Evolutionary conservation across 495 filamentous ascomycete genomes (phyloP).

Genomic region (Collariella sp.): DNA sequence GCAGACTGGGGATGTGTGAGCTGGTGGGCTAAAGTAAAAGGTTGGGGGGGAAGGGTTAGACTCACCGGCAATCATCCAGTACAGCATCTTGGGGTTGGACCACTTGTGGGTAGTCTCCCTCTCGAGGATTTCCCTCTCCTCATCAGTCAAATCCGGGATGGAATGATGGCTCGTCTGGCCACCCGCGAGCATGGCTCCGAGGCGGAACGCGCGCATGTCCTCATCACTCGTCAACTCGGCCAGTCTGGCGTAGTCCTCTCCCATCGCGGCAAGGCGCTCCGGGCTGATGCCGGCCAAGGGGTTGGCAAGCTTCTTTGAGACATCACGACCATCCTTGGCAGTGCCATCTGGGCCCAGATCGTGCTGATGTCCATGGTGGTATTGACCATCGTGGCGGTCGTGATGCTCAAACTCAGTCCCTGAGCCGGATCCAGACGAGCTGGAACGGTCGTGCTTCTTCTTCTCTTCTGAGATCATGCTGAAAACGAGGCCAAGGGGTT

Average conservation of each 20-base stretch:
- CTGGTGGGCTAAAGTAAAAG: too few species aligned
- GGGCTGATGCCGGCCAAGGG: constrained; percentile 57
- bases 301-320: constrained; percentile 48
- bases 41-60: not conserved
- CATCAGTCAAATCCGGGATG: constrained; percentile 45
- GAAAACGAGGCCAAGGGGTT: not conserved
- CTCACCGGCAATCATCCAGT: constrained; percentile 57
- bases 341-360: not conserved
- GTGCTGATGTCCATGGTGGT: not conserved
- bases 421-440: not conserved
- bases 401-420: constrained; percentile 3
- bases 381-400: not conserved
- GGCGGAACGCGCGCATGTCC: constrained; percentile 60
- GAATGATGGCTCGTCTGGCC: constrained; percentile 41
- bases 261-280: constrained; percentile 52
- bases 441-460: constrained; percentile 1
- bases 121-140: constrained; percentile 50
- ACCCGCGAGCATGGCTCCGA: constrained; percentile 58
- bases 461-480: constrained; percentile 2
- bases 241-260: constrained; percentile 55
- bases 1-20: constrained; percentile 26
- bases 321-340: constrained; percentile 18
- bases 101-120: constrained; percentile 61
- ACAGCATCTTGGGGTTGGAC: constrained; percentile 57
- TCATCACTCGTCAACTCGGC: constrained; percentile 54